Percentiles rank a stretch among this genome's conserved stretches.
These are phyloP conservation scores for Crithidia sp. DNA, from an alignment of 208 protist genomes.

Conservation along the genomic window DNA sequence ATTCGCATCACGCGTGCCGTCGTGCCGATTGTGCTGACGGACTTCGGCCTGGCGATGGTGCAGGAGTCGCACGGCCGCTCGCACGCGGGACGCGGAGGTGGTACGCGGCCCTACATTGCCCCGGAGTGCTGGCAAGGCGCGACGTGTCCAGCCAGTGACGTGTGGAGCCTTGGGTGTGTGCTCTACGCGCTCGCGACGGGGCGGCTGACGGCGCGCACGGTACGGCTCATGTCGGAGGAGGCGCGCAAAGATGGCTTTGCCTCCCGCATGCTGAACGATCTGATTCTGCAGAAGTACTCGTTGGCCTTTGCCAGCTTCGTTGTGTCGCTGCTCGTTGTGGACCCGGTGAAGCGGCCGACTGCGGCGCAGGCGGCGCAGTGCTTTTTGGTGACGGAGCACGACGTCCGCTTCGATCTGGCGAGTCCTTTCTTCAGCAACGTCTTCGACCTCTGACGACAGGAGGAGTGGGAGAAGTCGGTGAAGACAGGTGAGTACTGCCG, in stretches of 20 bases:
- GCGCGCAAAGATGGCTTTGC: slow-evolving; percentile 66
- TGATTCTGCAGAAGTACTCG: slow-evolving; percentile 59
- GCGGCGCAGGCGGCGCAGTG: slow-evolving; percentile 62
- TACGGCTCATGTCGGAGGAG: slow-evolving; percentile 84
- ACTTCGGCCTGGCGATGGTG: slow-evolving; percentile 82
- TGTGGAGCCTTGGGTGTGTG: slow-evolving; percentile 89
- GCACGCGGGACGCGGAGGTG: slow-evolving; percentile 45
- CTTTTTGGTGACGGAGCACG: slow-evolving; percentile 48
- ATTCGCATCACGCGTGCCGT: slow-evolving; percentile 47
- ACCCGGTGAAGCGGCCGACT: slow-evolving; percentile 67
- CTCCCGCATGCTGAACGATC: slow-evolving; percentile 73
- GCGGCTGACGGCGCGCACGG: slow-evolving; percentile 51
- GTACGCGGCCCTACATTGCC: slow-evolving; percentile 86
- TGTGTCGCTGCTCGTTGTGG: slow-evolving; percentile 72
- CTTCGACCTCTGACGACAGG: slow-evolving; percentile 50
- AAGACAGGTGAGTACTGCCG: too few species aligned
- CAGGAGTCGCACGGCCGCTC: slow-evolving; percentile 37
- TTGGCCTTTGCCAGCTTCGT: slow-evolving; percentile 81
- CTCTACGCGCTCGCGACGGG: slow-evolving; percentile 84
- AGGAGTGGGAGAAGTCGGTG: too few species aligned
- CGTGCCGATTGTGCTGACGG: slow-evolving; percentile 82
- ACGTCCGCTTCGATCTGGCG: slow-evolving; percentile 57
- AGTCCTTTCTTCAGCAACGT: slow-evolving; percentile 83
- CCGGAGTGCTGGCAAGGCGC: slow-evolving; percentile 73
- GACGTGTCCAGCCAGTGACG: slow-evolving; percentile 75